These are phyloP conservation scores for Diversispora epigaea DNA, from an alignment of 192 early-diverging fungal genomes.

Conservation along the genomic window DNA sequence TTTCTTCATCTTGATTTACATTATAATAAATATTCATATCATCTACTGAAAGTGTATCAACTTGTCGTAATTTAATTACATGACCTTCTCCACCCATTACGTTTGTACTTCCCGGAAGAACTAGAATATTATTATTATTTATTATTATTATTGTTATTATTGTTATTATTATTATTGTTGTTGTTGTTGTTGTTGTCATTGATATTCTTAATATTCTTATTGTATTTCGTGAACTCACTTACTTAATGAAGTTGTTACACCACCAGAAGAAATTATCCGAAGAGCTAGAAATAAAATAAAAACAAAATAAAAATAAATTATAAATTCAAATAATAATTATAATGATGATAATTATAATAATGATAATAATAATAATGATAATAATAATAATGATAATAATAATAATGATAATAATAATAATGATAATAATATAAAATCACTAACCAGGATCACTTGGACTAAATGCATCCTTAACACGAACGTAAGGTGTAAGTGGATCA, in stretches of 20 bases:
- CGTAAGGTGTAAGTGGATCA: slow-evolving; percentile 58
- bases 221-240: not conserved
- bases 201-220: no score
- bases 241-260: slow-evolving; percentile 68
- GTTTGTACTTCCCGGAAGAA: slow-evolving; percentile 74
- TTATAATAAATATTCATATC: slow-evolving; percentile 66
- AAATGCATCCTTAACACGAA: slow-evolving; percentile 65
- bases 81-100: slow-evolving; percentile 77
- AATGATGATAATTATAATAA: no score
- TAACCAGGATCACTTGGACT: slow-evolving; percentile 61
- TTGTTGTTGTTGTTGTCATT: not conserved
- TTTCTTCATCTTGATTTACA: slow-evolving; percentile 39
- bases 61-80: slow-evolving; percentile 61
- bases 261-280: slow-evolving; percentile 61
- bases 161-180: not conserved
- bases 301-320: not conserved
- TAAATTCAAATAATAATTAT: no score
- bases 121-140: slow-evolving; percentile 10
- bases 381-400: no score
- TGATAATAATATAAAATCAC: slow-evolving; percentile 12
- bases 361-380: not conserved
- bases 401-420: not conserved
- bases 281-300: slow-evolving; percentile 43
- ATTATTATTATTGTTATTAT: not conserved
- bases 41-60: slow-evolving; percentile 54